Percentiles rank a stretch among this genome's conserved stretches.
These are phyloP conservation scores for Hypoxylon perforatum DNA, from an alignment of 495 filamentous ascomycete genomes.

Conservation along the genomic window DNA sequence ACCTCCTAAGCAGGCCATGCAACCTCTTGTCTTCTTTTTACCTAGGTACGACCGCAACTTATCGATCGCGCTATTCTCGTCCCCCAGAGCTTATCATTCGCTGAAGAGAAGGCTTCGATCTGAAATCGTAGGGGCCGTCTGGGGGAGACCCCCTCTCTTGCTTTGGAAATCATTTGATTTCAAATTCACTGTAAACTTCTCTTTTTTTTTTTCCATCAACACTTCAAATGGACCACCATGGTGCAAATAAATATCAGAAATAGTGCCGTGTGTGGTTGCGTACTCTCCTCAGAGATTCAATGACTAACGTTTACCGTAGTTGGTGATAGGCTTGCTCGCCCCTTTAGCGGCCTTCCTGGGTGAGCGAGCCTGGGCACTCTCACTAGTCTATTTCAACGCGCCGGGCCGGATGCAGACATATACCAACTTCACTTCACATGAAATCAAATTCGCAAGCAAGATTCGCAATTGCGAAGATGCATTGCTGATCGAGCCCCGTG, in stretches of 20 bases:
- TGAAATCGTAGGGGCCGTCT: too few species aligned
- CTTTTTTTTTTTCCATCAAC: too few species aligned
- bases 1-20: too few species aligned
- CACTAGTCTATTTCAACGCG: conserved; percentile 2
- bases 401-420: background rate
- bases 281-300: background rate
- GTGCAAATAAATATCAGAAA: background rate
- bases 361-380: background rate
- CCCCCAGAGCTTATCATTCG: too few species aligned
- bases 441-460: conserved; percentile 2
- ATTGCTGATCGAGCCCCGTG: background rate
- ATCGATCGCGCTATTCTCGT: too few species aligned
- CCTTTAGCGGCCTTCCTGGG: background rate
- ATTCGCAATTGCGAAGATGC: conserved; percentile 12
- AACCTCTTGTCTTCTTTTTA: too few species aligned
- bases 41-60: too few species aligned
- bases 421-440: conserved; percentile 7
- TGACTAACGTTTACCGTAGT: conserved; percentile 1
- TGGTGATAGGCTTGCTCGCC: background rate
- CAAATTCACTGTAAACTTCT: too few species aligned
- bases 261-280: background rate
- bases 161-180: too few species aligned
- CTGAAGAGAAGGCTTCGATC: too few species aligned
- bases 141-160: too few species aligned
- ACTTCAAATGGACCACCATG: background rate